phyloP scores from a whole-genome alignment of 768 basidiomycete species.

The Cystobasidium tubakii region DNA sequence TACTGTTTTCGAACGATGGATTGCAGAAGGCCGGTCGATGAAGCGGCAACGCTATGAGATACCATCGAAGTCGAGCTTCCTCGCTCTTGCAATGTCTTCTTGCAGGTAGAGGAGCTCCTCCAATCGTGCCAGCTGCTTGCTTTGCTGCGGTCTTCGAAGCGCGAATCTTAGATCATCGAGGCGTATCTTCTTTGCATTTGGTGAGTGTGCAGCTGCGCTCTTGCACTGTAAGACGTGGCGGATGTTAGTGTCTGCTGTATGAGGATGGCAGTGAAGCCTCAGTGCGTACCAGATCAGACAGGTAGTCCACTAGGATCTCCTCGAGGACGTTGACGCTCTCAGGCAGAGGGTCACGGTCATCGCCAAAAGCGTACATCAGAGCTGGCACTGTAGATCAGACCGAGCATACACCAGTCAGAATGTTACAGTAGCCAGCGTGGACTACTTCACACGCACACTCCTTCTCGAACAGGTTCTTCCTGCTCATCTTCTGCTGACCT shows the following conservation, averaged over 20 bases:
- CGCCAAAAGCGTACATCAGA: constrained; percentile 62
- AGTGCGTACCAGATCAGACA: constrained; percentile 73
- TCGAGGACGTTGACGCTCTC: constrained; percentile 90
- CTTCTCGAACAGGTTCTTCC: constrained; percentile 44
- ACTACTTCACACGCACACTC: constrained; percentile 34
- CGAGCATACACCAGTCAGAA: too few relatives aligned
- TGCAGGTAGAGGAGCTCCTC: constrained; percentile 90
- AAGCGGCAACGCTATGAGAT: background rate
- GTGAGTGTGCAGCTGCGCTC: constrained; percentile 40
- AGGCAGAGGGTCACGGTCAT: constrained; percentile 76
- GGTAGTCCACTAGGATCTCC: constrained; percentile 83
- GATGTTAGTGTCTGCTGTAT: background rate
- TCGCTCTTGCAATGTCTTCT: constrained; percentile 81
- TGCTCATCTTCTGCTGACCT: constrained; percentile 13
- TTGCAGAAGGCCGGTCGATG: background rate
- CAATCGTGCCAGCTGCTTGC: constrained; percentile 80
- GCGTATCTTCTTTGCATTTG: constrained; percentile 48
- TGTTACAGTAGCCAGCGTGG: too few relatives aligned
- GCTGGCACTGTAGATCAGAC: constrained; percentile 38
- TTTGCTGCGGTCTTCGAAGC: constrained; percentile 66
- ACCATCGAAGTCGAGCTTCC: constrained; percentile 20
- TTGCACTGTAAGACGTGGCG: constrained; percentile 37
- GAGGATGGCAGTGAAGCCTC: constrained; percentile 27
- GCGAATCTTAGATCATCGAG: constrained; percentile 78
- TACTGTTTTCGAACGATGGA: too few relatives aligned